phyloP scores from a whole-genome alignment of 768 basidiomycete genomes.

The Cyclocybe aegerita region DNA sequence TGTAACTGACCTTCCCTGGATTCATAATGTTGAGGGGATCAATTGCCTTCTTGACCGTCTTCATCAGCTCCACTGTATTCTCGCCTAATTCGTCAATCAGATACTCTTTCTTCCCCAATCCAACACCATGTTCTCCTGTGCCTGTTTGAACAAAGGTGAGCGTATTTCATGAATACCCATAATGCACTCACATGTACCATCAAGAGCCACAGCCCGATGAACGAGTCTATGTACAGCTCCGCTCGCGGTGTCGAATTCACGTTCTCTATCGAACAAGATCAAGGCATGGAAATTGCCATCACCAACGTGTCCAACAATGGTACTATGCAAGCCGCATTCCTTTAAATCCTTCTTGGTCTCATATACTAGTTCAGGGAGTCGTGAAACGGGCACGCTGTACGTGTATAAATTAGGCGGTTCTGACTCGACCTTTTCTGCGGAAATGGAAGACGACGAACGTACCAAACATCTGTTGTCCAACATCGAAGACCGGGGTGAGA shows the following conservation, averaged over 20 bases:
- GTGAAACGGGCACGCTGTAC: constrained; percentile 65
- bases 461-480: constrained; percentile 95
- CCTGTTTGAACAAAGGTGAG: constrained; percentile 35
- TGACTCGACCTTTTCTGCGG: background rate
- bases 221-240: constrained; percentile 71
- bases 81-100: constrained; percentile 80
- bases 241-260: constrained; percentile 53
- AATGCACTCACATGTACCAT: constrained; percentile 66
- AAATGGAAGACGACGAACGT: constrained; percentile 15
- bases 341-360: constrained; percentile 81
- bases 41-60: constrained; percentile 73
- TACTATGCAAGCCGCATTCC: constrained; percentile 53
- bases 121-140: constrained; percentile 88
- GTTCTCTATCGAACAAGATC: constrained; percentile 57
- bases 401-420: background rate
- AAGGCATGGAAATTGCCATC: constrained; percentile 64
- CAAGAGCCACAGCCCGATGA: constrained; percentile 67
- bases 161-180: background rate
- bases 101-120: constrained; percentile 84
- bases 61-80: constrained; percentile 84
- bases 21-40: constrained; percentile 85
- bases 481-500: constrained; percentile 61
- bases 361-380: constrained; percentile 65
- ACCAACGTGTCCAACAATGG: constrained; percentile 81
- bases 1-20: constrained; percentile 64